phyloP scores from a whole-genome alignment of 2,329 filamentous ascomycete genomes.

The Colletotrichum viniferum region DNA sequence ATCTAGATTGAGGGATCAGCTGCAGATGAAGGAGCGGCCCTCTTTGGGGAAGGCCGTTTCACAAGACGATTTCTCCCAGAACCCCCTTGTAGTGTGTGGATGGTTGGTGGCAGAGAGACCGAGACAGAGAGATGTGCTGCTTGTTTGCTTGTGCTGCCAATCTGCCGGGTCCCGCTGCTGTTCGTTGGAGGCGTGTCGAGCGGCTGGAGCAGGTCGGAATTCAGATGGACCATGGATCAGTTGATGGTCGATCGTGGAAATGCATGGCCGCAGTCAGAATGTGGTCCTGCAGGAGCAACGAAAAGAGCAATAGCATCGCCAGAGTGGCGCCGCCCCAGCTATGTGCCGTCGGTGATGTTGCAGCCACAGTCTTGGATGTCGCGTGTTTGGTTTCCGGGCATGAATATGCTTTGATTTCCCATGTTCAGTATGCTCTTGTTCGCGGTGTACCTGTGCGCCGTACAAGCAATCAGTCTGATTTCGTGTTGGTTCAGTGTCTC shows the following conservation, averaged over 20 bases:
- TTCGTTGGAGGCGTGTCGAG: neutral
- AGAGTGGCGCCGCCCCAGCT: neutral
- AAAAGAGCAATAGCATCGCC: neutral
- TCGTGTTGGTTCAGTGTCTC: neutral
- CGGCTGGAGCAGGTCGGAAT: neutral
- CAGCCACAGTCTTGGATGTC: neutral
- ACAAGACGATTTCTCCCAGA: neutral
- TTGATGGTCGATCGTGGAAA: neutral
- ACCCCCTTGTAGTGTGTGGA: neutral
- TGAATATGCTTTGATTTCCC: neutral
- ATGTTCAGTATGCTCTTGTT: neutral
- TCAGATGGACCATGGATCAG: neutral
- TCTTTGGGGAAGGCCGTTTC: slow-evolving; percentile 1
- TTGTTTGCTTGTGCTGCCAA: slow-evolving; percentile 7
- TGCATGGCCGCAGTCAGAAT: neutral
- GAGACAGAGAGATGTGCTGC: neutral
- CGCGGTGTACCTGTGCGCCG: neutral
- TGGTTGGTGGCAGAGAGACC: neutral
- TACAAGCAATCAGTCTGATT: neutral
- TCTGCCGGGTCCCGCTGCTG: neutral
- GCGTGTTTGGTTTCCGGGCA: neutral
- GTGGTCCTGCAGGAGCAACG: neutral
- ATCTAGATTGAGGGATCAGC: slow-evolving; percentile 21
- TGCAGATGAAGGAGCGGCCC: neutral
- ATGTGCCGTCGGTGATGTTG: neutral